Evolutionary conservation across 2,329 filamentous ascomycete genomes (phyloP).

Genomic region (Diaporthe humulicola): DNA sequence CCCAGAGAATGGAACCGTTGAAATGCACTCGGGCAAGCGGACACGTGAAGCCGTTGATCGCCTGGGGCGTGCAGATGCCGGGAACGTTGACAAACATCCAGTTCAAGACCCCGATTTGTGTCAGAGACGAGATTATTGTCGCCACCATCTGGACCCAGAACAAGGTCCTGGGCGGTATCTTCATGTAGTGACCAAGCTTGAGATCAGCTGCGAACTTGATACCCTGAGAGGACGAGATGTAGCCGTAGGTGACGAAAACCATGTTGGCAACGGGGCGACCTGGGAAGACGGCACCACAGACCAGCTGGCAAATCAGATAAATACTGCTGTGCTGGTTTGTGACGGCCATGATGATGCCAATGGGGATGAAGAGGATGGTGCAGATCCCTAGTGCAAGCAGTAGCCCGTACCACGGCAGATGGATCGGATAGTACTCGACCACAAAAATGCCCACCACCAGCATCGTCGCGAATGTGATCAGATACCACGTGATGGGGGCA

Average conservation of each 20-base stretch:
- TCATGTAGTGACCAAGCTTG: constrained; percentile 91
- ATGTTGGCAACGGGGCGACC: constrained; percentile 91
- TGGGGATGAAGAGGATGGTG: constrained; percentile 86
- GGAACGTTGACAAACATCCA: constrained; percentile 89
- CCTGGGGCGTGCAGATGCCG: constrained; percentile 81
- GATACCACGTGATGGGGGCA: constrained; percentile 85
- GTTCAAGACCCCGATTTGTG: constrained; percentile 87
- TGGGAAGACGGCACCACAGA: constrained; percentile 85
- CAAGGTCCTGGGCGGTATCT: constrained; percentile 83
- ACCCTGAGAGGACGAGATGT: constrained; percentile 89
- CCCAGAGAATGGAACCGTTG: constrained; percentile 91
- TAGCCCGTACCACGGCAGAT: constrained; percentile 89
- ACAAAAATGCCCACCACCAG: constrained; percentile 84
- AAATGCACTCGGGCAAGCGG: constrained; percentile 91
- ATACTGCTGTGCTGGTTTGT: constrained; percentile 91
- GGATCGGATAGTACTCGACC: constrained; percentile 86
- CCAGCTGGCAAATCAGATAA: constrained; percentile 87
- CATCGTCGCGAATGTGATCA: constrained; percentile 82
- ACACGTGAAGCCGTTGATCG: constrained; percentile 90
- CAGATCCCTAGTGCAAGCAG: constrained; percentile 84
- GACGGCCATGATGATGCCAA: constrained; percentile 93
- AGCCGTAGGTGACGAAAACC: constrained; percentile 93
- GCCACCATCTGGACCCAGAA: constrained; percentile 84
- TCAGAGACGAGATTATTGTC: constrained; percentile 81
- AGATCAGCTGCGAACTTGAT: constrained; percentile 91